Conservation (phyloP, 129 eudicot species). For the Mikania micrantha region DNA sequence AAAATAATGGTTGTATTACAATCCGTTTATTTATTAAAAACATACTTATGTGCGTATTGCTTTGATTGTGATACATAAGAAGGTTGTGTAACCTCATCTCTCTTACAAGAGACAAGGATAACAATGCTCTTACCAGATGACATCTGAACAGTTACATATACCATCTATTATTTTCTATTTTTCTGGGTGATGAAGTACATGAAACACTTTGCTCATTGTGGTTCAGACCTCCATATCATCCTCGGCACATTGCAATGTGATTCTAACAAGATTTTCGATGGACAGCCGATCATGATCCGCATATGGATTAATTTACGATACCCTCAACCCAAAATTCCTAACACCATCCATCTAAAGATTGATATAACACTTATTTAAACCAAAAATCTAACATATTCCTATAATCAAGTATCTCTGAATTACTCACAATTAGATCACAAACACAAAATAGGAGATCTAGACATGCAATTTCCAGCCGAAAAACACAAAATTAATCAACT, state of each 20-base stretch:
- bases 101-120: background rate
- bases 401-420: no score
- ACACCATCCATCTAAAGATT: no score
- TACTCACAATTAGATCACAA: no score
- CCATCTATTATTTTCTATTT: background rate
- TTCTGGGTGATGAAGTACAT: constrained; percentile 18
- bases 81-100: no score
- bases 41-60: no score
- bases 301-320: constrained; percentile 8
- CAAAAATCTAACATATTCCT: no score
- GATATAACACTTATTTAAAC: no score
- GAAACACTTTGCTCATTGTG: constrained; percentile 35
- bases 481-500: no score
- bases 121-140: background rate
- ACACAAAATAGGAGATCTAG: no score
- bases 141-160: background rate
- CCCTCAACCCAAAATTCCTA: constrained; percentile 13
- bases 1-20: background rate
- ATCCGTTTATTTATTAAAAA: background rate
- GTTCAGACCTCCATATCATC: constrained; percentile 31
- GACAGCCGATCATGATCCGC: background rate
- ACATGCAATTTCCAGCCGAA: no score
- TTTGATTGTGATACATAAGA: no score
- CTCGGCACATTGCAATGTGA: constrained; percentile 30
- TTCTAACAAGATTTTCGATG: constrained; percentile 17